Conservation (phyloP, 1,284 basidiomycete species). For the Sanghuangporus weigelae region DNA sequence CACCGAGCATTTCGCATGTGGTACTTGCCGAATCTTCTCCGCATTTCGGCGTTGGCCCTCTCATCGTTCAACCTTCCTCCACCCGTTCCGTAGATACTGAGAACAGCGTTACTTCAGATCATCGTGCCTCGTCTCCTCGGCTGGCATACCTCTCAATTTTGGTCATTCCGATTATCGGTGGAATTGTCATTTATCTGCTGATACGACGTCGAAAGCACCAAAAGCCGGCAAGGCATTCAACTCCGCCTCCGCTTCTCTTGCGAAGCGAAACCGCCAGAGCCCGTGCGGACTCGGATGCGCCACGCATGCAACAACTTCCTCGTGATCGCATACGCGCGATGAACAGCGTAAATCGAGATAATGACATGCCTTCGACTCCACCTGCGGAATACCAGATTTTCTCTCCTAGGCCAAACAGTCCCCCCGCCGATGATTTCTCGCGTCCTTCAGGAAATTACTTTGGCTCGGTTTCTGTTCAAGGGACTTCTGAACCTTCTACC, state of each 20-base stretch:
- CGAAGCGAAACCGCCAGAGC: conserved; percentile 3
- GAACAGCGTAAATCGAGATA: conserved; percentile 8
- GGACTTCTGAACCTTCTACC: not conserved
- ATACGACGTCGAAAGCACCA: conserved; percentile 1
- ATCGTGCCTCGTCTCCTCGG: not conserved
- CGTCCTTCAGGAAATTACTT: not conserved
- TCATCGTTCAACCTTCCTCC: conserved; percentile 1
- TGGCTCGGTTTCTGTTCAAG: not conserved
- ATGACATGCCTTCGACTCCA: not conserved
- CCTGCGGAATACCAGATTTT: not conserved
- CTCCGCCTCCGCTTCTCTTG: not conserved
- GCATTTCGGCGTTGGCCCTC: conserved; percentile 7
- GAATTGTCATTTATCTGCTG: not conserved
- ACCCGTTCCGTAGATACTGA: not conserved
- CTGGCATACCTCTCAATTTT: conserved; percentile 6
- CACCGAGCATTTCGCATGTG: not conserved
- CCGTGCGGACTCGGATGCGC: not conserved
- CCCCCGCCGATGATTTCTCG: not conserved
- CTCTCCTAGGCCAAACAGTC: not conserved
- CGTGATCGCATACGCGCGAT: conserved; percentile 15
- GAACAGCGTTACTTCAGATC: not conserved
- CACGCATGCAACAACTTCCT: conserved; percentile 2
- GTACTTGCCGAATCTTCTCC: not conserved
- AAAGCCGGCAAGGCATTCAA: not conserved
- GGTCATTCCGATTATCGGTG: not conserved